These are phyloP conservation scores for sunflower (Helianthus annuus) DNA, from an alignment of 129 eudicot genomes.

Conservation along the genomic window HanXRQr2.0-SUNRISE NC_035438.2:145729077-145729576, in stretches of 20 bases:
- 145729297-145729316: constrained; percentile 3
- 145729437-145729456: constrained; percentile 12
- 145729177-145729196: constrained; percentile 17
- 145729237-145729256: constrained; percentile 12
- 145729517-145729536: constrained; percentile 7
- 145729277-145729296: constrained; percentile 9
- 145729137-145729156: constrained; percentile 18
- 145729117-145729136: constrained; percentile 4
- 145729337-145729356: constrained; percentile 13
- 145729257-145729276: constrained; percentile 15
- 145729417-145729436: constrained; percentile 1
- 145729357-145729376: constrained; percentile 16
- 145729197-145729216: not conserved
- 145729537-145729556: constrained; percentile 19
- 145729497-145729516: constrained; percentile 3
- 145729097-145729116: not conserved
- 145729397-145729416: constrained; percentile 13
- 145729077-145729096: constrained; percentile 12
- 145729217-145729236: not conserved
- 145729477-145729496: constrained; percentile 9
- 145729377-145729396: constrained; percentile 12
- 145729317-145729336: constrained; percentile 15
- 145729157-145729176: not conserved
- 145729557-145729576: constrained; percentile 5
- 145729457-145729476: constrained; percentile 20